Evolutionary conservation across 345 rosid genomes (phyloP).

Genomic region (Eucalyptus victrix): DNA sequence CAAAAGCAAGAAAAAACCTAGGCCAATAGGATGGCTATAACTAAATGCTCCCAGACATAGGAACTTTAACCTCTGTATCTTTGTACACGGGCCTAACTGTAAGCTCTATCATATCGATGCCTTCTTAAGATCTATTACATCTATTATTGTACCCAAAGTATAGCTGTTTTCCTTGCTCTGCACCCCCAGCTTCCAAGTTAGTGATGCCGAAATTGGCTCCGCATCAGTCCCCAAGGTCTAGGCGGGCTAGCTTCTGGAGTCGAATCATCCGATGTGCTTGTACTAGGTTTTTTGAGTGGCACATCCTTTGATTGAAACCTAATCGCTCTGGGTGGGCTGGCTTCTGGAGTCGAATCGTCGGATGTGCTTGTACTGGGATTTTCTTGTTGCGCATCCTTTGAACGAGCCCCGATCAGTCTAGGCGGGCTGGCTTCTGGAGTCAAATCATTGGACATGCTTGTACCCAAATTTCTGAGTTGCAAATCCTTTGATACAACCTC

Average conservation of each 20-base stretch:
- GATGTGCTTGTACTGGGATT: neutral
- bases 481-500: too few relatives aligned
- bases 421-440: too few relatives aligned
- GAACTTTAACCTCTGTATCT: neutral
- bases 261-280: neutral
- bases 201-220: neutral
- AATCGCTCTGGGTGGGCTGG: neutral
- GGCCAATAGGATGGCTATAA: rapidly evolving
- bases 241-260: neutral
- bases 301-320: neutral
- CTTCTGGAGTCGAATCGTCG: neutral
- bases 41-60: neutral
- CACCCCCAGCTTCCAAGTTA: neutral
- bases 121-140: neutral
- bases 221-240: neutral
- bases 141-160: neutral
- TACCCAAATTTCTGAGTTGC: too few relatives aligned
- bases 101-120: neutral
- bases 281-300: rapidly evolving
- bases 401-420: too few relatives aligned
- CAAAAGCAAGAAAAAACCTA: neutral
- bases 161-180: neutral
- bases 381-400: too few relatives aligned
- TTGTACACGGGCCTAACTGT: neutral
- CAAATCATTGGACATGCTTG: too few relatives aligned